A percentile compares a stretch with the other conserved stretches of the same genome.
Conservation (phyloP, 306 rosid species). For the Alnus rubra region DNA sequence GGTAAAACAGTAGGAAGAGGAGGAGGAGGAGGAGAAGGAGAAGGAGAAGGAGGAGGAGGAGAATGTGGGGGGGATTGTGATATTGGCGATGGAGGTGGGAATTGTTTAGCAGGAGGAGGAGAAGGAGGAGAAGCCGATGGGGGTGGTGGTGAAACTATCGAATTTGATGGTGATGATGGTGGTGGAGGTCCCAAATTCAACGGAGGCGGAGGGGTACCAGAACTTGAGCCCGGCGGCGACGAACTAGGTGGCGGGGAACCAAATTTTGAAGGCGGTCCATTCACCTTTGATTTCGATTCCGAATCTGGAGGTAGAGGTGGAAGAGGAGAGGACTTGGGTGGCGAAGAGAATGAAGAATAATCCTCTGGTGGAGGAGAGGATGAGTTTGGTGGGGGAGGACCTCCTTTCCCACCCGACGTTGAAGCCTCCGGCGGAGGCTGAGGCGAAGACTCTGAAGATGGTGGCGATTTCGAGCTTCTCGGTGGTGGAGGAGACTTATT, state of each 20-base stretch:
- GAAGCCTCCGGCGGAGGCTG: conserved; percentile 8
- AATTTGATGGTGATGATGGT: conserved; percentile 6
- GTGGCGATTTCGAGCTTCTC: not conserved
- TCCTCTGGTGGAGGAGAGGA: conserved; percentile 14
- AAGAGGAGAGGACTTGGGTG: conserved; percentile 10
- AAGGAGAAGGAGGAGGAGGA: conserved; percentile 5
- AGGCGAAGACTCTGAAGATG: conserved; percentile 13
- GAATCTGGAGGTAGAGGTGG: not conserved
- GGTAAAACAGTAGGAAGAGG: not conserved
- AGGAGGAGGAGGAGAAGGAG: conserved; percentile 20
- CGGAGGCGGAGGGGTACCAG: not conserved
- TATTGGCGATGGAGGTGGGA: conserved; percentile 25
- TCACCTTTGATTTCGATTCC: not conserved
- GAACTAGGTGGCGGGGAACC: conserved; percentile 2
- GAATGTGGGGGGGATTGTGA: conserved; percentile 19
- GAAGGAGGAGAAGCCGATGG: conserved; percentile 6
- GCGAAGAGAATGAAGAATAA: conserved; percentile 17
- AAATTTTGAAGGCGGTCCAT: not conserved
- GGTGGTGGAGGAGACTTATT: not conserved
- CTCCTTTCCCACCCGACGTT: not conserved
- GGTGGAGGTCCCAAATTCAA: conserved; percentile 6
- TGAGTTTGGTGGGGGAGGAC: conserved; percentile 9
- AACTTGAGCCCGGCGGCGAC: conserved; percentile 5
- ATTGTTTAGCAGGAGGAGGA: not conserved
- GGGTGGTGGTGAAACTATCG: conserved; percentile 29